A percentile compares a stretch with the other conserved stretches of the same genome.
Conservation (phyloP, 2,329 filamentous ascomycete species). For the Lasiodiplodia hormozganensis region DNA sequence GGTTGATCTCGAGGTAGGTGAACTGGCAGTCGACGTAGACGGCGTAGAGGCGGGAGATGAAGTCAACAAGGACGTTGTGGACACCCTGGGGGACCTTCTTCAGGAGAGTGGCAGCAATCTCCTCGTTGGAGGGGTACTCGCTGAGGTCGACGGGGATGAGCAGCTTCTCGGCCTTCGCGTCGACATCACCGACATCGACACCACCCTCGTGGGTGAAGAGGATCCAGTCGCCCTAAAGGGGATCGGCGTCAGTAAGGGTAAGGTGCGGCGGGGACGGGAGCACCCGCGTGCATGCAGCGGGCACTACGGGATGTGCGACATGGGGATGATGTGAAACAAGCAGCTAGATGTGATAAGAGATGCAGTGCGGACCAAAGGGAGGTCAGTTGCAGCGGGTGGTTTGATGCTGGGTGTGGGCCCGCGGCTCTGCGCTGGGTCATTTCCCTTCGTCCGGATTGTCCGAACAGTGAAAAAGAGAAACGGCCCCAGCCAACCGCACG, state of each 20-base stretch:
- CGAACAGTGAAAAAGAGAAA: slow-evolving; percentile 44
- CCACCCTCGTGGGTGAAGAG: slow-evolving; percentile 99
- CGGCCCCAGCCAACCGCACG: slow-evolving; percentile 15
- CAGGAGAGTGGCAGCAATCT: slow-evolving; percentile 83
- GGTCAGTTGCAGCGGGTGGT: slow-evolving; percentile 22
- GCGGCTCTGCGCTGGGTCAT: slow-evolving; percentile 32
- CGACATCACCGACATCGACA: slow-evolving; percentile 99
- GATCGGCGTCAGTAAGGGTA: slow-evolving; percentile 22
- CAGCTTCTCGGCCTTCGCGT: slow-evolving; percentile 98
- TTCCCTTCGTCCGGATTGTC: slow-evolving; percentile 48
- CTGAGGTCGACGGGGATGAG: slow-evolving; percentile 94
- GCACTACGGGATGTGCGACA: slow-evolving; percentile 26
- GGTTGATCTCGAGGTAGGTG: slow-evolving; percentile 99
- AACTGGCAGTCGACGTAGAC: slow-evolving; percentile 99
- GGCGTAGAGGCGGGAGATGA: slow-evolving; percentile 97
- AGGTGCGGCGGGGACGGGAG: slow-evolving; percentile 12
- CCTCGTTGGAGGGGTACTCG: slow-evolving; percentile 93
- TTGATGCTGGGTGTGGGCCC: slow-evolving; percentile 29
- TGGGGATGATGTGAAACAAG: slow-evolving; percentile 16
- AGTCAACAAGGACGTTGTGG: slow-evolving; percentile 98
- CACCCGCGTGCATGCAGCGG: slow-evolving; percentile 21
- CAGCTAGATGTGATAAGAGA: slow-evolving; percentile 29
- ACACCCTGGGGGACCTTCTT: slow-evolving; percentile 94
- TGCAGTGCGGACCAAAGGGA: slow-evolving; percentile 29
- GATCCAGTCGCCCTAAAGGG: slow-evolving; percentile 91